Evolutionary conservation across 2,329 filamentous ascomycete genomes (phyloP).

Genomic region (Arthrobotrys megalospora): DNA sequence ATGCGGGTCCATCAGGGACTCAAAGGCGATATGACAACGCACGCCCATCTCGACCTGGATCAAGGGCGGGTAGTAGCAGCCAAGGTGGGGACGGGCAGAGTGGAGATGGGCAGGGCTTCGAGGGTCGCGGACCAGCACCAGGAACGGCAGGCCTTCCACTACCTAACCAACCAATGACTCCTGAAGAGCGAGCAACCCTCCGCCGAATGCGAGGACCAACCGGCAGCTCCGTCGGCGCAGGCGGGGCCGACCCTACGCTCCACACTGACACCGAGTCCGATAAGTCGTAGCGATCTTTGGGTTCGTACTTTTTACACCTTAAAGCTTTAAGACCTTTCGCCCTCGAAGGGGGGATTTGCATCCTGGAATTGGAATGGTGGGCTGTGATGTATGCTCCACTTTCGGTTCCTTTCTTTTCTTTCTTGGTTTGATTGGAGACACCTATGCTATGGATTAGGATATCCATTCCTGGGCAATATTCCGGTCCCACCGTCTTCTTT

Average conservation of each 20-base stretch:
- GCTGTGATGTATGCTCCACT: background rate
- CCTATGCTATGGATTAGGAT: conserved; percentile 7
- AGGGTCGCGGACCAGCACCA: conserved; percentile 6
- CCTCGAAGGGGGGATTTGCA: too few relatives aligned
- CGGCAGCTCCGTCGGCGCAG: conserved; percentile 49
- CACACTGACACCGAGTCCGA: conserved; percentile 53
- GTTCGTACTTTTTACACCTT: background rate
- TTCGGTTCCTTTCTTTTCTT: conserved; percentile 9
- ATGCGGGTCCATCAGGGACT: background rate
- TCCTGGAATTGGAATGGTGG: background rate
- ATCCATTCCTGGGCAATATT: conserved; percentile 8
- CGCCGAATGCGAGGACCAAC: conserved; percentile 36
- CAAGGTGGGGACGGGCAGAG: conserved; percentile 1
- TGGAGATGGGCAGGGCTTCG: conserved; percentile 17
- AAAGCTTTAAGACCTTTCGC: background rate
- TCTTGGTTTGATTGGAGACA: background rate
- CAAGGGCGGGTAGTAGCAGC: background rate
- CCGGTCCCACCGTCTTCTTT: background rate
- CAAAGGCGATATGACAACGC: background rate
- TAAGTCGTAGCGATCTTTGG: conserved; percentile 27
- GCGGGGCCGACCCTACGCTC: conserved; percentile 48
- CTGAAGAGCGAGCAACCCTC: conserved; percentile 4
- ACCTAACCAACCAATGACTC: conserved; percentile 6
- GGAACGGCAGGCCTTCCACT: conserved; percentile 7
- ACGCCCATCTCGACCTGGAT: background rate